Evolutionary conservation across 2,329 filamentous ascomycete species (phyloP).

Genomic region (Lanzia echinophila): DNA sequence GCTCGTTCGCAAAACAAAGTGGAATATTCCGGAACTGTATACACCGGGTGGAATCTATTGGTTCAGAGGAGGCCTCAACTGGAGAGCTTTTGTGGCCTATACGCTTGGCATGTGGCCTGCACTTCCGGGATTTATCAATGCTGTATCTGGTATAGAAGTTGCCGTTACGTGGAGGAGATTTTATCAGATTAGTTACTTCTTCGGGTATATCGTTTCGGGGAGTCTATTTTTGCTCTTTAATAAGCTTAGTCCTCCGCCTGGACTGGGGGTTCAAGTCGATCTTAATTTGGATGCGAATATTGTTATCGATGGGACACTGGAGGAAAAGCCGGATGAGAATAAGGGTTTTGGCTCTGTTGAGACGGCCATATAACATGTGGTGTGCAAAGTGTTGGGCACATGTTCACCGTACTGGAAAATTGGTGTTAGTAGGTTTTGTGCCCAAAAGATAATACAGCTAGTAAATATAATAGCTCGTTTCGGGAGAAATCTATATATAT

Average conservation of each 20-base stretch:
- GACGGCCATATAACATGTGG: background rate
- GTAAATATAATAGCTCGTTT: too few relatives aligned
- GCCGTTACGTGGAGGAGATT: constrained; percentile 32
- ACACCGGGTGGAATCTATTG: constrained; percentile 36
- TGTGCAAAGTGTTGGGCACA: background rate
- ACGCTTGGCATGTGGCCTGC: constrained; percentile 29
- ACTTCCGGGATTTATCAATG: constrained; percentile 29
- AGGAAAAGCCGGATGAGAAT: background rate
- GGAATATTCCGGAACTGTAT: constrained; percentile 41
- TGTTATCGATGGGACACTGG: background rate
- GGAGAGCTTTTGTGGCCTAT: constrained; percentile 36
- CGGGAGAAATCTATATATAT: too few relatives aligned
- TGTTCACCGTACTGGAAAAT: background rate
- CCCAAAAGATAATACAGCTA: too few relatives aligned
- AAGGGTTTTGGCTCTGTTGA: background rate
- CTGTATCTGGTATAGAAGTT: constrained; percentile 17
- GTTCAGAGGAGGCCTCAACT: constrained; percentile 39
- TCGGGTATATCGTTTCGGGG: constrained; percentile 34
- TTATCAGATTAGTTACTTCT: constrained; percentile 37
- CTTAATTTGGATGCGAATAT: background rate
- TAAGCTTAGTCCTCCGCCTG: constrained; percentile 28
- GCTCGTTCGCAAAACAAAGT: constrained; percentile 37
- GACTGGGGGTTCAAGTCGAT: constrained; percentile 19
- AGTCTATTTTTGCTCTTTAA: constrained; percentile 30
- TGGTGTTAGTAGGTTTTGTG: too few relatives aligned